phyloP scores from a whole-genome alignment of 2,329 filamentous ascomycete genomes.

The Chalaropsis ovoidea region DNA sequence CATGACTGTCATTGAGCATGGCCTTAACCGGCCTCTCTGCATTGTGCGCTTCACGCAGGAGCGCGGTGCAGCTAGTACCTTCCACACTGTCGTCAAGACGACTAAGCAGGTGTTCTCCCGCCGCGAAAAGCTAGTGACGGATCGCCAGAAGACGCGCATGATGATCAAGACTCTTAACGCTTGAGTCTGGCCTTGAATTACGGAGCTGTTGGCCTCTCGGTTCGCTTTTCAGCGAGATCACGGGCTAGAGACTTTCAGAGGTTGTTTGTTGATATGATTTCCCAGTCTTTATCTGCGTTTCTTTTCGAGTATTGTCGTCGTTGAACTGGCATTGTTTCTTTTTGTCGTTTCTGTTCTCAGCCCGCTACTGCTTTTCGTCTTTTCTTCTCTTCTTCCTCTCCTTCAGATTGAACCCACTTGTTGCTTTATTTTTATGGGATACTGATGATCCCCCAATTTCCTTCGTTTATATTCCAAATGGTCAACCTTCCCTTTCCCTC shows the following conservation, averaged over 20 bases:
- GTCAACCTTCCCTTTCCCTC: not conserved
- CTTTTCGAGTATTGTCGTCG: not conserved
- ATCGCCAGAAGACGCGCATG: conserved; percentile 56
- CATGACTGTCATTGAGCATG: conserved; percentile 81
- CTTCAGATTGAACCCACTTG: not conserved
- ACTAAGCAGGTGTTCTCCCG: conserved; percentile 58
- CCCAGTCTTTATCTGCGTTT: not conserved
- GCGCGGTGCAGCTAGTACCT: conserved; percentile 81
- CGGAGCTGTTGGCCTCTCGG: not conserved
- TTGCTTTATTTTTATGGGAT: not conserved
- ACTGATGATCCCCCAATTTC: not conserved
- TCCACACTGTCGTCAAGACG: conserved; percentile 71
- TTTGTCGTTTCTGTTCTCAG: not conserved
- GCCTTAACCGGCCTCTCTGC: conserved; percentile 62
- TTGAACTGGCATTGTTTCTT: not conserved
- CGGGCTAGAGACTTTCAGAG: not conserved
- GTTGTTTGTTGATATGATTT: not conserved
- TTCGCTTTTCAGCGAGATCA: conserved; percentile 15
- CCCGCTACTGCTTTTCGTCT: not conserved
- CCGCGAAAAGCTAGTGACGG: conserved; percentile 57
- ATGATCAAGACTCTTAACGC: conserved; percentile 55
- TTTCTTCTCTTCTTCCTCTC: not conserved
- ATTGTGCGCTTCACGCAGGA: conserved; percentile 82
- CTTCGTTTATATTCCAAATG: not conserved
- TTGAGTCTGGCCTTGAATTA: conserved; percentile 4